phyloP scores from a whole-genome alignment of 441 rosid genomes.

The Iberis amara region DNA sequence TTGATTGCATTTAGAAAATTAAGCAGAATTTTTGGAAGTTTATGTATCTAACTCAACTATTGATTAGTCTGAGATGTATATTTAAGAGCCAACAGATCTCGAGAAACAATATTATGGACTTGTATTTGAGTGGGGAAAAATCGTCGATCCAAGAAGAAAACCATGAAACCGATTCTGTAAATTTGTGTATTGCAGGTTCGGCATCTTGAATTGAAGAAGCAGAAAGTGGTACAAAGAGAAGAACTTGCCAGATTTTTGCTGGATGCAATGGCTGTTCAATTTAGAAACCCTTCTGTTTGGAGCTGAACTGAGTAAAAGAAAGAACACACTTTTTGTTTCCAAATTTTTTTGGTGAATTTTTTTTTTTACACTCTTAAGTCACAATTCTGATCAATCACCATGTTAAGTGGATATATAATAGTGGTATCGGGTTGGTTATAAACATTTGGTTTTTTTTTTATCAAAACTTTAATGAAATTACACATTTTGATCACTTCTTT shows the following conservation, averaged over 20 bases:
- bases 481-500: too few species aligned
- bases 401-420: background rate
- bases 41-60: too few species aligned
- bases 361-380: background rate
- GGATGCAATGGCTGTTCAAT: slow-evolving; percentile 67
- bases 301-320: slow-evolving; percentile 30
- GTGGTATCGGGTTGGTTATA: background rate
- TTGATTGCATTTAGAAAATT: too few species aligned
- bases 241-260: slow-evolving; percentile 59
- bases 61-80: too few species aligned
- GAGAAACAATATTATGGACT: too few species aligned
- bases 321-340: background rate
- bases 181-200: slow-evolving; percentile 49
- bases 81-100: too few species aligned
- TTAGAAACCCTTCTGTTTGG: slow-evolving; percentile 74
- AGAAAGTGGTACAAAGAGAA: slow-evolving; percentile 68
- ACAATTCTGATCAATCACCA: slow-evolving; percentile 9
- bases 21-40: too few species aligned
- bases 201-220: slow-evolving; percentile 74
- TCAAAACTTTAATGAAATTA: too few species aligned
- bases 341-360: background rate
- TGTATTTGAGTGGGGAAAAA: too few species aligned
- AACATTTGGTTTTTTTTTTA: background rate
- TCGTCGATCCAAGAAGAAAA: background rate
- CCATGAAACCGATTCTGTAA: background rate